These are phyloP conservation scores for Amanita muscaria DNA, from an alignment of 768 basidiomycete species.

Conservation along the genomic window DNA sequence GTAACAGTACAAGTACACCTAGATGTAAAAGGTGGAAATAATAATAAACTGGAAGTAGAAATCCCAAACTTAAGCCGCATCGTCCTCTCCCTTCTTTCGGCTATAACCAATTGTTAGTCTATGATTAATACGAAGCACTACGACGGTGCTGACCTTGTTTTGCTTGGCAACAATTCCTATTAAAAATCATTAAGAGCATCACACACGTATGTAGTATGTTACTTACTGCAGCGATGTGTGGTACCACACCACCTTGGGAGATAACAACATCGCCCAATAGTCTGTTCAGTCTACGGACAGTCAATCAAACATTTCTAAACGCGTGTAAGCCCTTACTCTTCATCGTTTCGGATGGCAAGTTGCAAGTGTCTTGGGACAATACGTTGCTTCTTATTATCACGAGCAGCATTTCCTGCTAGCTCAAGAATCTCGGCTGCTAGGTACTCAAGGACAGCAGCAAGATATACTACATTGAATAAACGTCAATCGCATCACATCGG, in stretches of 20 bases:
- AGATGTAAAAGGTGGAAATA: constrained; percentile 9
- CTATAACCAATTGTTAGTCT: constrained; percentile 11
- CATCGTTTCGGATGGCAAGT: constrained; percentile 90
- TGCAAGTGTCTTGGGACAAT: constrained; percentile 94
- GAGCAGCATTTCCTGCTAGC: constrained; percentile 83
- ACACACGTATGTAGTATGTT: background rate
- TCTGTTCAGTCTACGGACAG: constrained; percentile 45
- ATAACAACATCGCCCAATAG: constrained; percentile 80
- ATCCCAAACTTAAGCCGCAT: constrained; percentile 21
- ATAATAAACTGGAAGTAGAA: constrained; percentile 14
- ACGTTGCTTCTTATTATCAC: constrained; percentile 92
- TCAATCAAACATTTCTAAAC: background rate
- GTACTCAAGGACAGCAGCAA: constrained; percentile 89
- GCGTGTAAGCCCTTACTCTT: constrained; percentile 49
- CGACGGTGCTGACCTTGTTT: constrained; percentile 23
- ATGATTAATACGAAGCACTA: background rate
- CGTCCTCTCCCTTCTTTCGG: constrained; percentile 35
- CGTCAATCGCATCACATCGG: background rate
- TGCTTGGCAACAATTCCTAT: constrained; percentile 35
- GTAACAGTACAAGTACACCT: constrained; percentile 11
- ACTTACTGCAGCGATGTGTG: constrained; percentile 53
- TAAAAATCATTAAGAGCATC: constrained; percentile 3
- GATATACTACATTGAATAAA: constrained; percentile 51
- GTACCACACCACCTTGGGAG: constrained; percentile 92
- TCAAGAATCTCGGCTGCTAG: constrained; percentile 91